Base-by-base conservation (phyloP, 352 stramenopile species). In the Pythium plurisporium region DNA sequence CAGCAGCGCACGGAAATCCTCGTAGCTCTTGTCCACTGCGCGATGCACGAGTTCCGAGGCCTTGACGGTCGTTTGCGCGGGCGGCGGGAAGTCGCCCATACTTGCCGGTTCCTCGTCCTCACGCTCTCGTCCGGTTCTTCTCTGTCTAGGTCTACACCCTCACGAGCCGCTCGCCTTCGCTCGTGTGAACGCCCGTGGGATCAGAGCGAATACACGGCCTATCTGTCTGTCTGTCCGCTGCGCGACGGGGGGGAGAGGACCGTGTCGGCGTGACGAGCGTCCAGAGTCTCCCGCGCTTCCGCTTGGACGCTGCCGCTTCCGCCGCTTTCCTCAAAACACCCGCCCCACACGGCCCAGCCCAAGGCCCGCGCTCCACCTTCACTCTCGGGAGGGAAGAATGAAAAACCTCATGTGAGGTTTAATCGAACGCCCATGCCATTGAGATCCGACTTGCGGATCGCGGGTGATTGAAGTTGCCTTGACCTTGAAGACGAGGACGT, bases 21-120 rank as follows among this genome's bases (percentile, higher is more conserved):
- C 84, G 48, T 94, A 94, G 67, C 79, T 91, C 65, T 82, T 84
- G 61, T 91, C 80, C 19, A 94, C 82, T 4, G 80, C 81, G 47
- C 82, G 79, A 37, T 91, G 79, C 34, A 91, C 69, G 27, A 94
- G 73, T 69, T 89, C 84, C 7, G 78, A 87, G 12, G 82, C 80
- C 62, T 82, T 86, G 25, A 92, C 75, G 62, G 62, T 79, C 41
- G 71, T 81, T 43, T 70, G 73, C 51, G 72, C 57, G 23, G 69
- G 79, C 41, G 78, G 77, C 17, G 81, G 82, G 49, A 89, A 89
- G 58, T 91, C 82, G 37, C 77, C 76, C 82, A 91, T 91, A 12
- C 12, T 33, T 45, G 29, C 34, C 31, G 25, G 36, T 36, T 33
- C 31, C 33, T 60, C 52, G 51, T 59, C 38, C 51, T 50, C 38